phyloP scores from a whole-genome alignment of 2,329 filamentous ascomycete species.

The Myriosclerotinia curreyana region DNA sequence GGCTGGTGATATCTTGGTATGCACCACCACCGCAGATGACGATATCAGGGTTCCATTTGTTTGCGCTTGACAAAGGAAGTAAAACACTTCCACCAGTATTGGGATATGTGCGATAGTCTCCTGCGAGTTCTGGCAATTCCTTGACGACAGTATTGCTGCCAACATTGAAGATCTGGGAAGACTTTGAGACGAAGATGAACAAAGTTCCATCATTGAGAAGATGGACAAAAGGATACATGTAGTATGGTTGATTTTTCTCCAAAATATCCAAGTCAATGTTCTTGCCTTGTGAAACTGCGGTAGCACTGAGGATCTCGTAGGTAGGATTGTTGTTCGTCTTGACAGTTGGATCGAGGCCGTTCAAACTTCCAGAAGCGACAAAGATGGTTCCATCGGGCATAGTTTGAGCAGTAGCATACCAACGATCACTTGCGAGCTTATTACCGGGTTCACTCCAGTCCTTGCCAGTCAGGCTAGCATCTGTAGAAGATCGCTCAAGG shows the following conservation, averaged over 20 bases:
- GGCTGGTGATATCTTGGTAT: constrained; percentile 57
- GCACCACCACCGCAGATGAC: constrained; percentile 59
- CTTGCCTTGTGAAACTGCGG: constrained; percentile 47
- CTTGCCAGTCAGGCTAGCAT: constrained; percentile 47
- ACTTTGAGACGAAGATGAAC: constrained; percentile 56
- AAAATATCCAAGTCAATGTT: constrained; percentile 54
- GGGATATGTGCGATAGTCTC: constrained; percentile 57
- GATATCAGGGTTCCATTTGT: constrained; percentile 52
- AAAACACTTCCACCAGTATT: constrained; percentile 59
- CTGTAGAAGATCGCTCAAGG: constrained; percentile 48
- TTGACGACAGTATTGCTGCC: constrained; percentile 45
- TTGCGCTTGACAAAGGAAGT: constrained; percentile 51
- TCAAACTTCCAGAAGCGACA: constrained; percentile 58
- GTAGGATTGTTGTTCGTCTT: constrained; percentile 60
- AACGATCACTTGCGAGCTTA: constrained; percentile 52
- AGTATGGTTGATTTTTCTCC: constrained; percentile 57
- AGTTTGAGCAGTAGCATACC: constrained; percentile 60
- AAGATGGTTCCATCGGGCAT: constrained; percentile 56
- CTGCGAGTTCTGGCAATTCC: constrained; percentile 51
- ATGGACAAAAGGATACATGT: constrained; percentile 63
- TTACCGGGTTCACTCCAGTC: constrained; percentile 55
- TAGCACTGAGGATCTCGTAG: constrained; percentile 54
- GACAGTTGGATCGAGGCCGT: constrained; percentile 54
- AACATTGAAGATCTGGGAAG: constrained; percentile 55
- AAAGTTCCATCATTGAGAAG: constrained; percentile 54